phyloP scores from a whole-genome alignment of 2,329 filamentous ascomycete species.

The Fusarium austroafricanum region DNA sequence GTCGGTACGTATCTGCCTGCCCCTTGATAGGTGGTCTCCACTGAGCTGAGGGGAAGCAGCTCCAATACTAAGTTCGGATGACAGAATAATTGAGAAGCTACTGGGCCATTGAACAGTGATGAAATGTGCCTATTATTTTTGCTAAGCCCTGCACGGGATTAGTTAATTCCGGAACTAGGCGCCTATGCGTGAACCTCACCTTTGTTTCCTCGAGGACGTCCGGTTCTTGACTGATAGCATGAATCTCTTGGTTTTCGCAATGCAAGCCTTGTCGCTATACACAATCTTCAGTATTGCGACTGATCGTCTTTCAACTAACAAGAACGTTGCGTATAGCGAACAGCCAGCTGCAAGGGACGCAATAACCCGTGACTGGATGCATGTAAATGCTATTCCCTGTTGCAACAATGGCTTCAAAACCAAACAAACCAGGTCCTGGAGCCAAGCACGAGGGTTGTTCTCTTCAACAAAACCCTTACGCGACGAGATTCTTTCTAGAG shows the following conservation, averaged over 20 bases:
- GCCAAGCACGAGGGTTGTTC: too few relatives aligned
- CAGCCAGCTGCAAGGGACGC: not conserved
- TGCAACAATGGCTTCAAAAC: not conserved
- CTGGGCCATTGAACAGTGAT: too few relatives aligned
- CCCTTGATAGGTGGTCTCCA: slow-evolving; percentile 16
- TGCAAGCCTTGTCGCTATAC: not conserved
- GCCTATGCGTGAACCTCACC: too few relatives aligned
- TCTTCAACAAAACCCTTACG: too few relatives aligned
- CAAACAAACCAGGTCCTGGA: not conserved
- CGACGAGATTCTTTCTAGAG: too few relatives aligned
- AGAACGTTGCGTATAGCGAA: not conserved
- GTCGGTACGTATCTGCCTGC: slow-evolving; percentile 28
- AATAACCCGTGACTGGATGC: not conserved
- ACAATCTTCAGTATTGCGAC: not conserved
- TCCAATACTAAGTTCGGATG: too few relatives aligned
- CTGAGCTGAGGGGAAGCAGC: slow-evolving; percentile 11
- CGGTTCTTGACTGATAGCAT: not conserved
- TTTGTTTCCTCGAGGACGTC: not conserved
- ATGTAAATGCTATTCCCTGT: not conserved
- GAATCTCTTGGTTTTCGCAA: not conserved
- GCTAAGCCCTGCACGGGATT: not conserved
- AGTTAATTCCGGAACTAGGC: slow-evolving; percentile 1
- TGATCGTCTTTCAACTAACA: too few relatives aligned
- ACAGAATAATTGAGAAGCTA: too few relatives aligned
- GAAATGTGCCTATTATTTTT: too few relatives aligned